A percentile compares a stretch with the other conserved stretches of the same genome.
These are phyloP conservation scores for Neurospora crassa DNA, from an alignment of 2,329 filamentous ascomycete species.

Conservation along the genomic window DNA sequence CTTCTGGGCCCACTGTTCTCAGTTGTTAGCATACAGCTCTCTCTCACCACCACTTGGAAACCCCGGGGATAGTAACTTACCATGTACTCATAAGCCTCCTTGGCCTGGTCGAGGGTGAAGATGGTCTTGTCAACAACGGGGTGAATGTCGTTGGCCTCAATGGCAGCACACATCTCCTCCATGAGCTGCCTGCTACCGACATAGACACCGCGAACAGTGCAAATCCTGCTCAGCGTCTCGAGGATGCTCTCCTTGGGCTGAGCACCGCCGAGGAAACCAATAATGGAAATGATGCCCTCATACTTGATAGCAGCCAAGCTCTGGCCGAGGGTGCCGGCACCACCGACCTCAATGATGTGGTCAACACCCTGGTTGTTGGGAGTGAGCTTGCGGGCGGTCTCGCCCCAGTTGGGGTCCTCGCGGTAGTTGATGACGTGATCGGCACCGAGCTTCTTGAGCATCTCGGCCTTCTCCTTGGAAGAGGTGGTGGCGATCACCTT, in stretches of 20 bases:
- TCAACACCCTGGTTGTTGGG: conserved; percentile 36
- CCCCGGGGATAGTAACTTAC: conserved; percentile 20
- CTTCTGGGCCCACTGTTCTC: conserved; percentile 33
- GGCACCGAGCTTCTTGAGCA: conserved; percentile 41
- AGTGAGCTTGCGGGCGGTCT: conserved; percentile 39
- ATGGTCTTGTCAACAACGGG: conserved; percentile 29
- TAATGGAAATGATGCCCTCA: conserved; percentile 26
- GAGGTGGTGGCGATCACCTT: conserved; percentile 49
- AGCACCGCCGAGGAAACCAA: conserved; percentile 33
- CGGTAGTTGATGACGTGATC: conserved; percentile 50
- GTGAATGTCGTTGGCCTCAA: conserved; percentile 33
- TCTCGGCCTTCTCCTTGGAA: conserved; percentile 35
- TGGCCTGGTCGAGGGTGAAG: conserved; percentile 28
- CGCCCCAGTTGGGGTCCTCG: conserved; percentile 42
- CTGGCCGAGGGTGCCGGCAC: conserved; percentile 39
- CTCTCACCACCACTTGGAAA: neutral
- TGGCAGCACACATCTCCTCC: conserved; percentile 32
- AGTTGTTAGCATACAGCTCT: neutral
- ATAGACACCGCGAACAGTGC: conserved; percentile 30
- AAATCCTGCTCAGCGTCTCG: conserved; percentile 33
- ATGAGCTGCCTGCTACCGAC: conserved; percentile 31
- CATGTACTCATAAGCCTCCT: conserved; percentile 44
- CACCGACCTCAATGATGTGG: conserved; percentile 47
- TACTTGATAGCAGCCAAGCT: conserved; percentile 21
- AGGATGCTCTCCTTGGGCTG: conserved; percentile 40